Evolutionary conservation across 129 eudicot species (phyloP).

Genomic region (Flaveria ramosissima): DNA sequence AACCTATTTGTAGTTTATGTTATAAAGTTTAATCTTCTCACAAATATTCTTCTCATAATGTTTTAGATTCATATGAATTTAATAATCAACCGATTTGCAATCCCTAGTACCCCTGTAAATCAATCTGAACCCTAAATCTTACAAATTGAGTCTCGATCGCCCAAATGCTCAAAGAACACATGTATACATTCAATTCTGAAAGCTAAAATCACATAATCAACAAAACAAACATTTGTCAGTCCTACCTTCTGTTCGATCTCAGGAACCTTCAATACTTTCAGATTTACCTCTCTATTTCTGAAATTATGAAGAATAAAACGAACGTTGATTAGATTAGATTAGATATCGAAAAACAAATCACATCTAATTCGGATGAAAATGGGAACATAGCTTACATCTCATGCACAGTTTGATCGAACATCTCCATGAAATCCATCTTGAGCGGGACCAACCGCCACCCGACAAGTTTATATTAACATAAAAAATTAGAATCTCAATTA

Average conservation of each 20-base stretch:
- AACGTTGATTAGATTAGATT: constrained; percentile 1
- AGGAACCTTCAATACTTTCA: constrained; percentile 98
- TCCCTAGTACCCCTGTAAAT: constrained; percentile 4
- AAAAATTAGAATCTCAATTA: too few relatives aligned
- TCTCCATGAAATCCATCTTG: background rate
- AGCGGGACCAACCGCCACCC: constrained; percentile 34
- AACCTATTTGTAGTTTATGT: background rate
- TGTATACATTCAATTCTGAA: constrained; percentile 10
- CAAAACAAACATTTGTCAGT: background rate
- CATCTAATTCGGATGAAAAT: background rate
- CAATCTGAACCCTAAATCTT: constrained; percentile 26
- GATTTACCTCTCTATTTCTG: constrained; percentile 98
- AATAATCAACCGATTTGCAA: constrained; percentile 15
- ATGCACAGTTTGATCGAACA: constrained; percentile 90
- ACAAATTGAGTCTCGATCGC: constrained; percentile 10
- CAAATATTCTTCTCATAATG: constrained; percentile 14
- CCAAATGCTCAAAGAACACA: constrained; percentile 13
- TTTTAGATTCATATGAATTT: background rate
- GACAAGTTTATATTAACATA: too few relatives aligned
- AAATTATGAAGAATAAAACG: constrained; percentile 28
- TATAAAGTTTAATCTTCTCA: constrained; percentile 8
- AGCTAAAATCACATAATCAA: constrained; percentile 21
- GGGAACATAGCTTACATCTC: constrained; percentile 64
- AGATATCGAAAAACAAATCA: constrained; percentile 2
- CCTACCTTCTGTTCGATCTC: constrained; percentile 97